Percentiles rank a stretch among this genome's conserved stretches.
phyloP scores from a whole-genome alignment of 805 yeast species.

The Metschnikowia colocasiae region DNA sequence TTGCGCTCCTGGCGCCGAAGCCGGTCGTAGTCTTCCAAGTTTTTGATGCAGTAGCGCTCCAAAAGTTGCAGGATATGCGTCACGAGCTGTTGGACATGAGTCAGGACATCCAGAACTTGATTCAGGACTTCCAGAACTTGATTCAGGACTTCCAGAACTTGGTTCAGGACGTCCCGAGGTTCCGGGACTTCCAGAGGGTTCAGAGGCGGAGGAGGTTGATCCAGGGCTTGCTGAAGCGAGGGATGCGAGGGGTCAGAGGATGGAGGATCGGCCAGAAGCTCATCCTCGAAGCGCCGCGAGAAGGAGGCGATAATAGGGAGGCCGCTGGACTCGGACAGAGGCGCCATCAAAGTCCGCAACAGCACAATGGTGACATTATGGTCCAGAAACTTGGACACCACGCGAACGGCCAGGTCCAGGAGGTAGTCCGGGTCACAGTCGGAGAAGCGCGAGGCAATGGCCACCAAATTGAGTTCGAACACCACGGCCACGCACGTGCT shows the following conservation, averaged over 20 bases:
- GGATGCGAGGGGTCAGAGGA: too few relatives aligned
- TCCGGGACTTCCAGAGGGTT: background rate
- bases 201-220: too few relatives aligned
- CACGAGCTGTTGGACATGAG: background rate
- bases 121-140: background rate
- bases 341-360: conserved; percentile 3
- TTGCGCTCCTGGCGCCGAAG: conserved; percentile 1
- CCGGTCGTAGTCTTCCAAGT: background rate
- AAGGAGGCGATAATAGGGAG: conserved; percentile 45
- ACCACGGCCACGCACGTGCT: conserved; percentile 12
- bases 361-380: conserved; percentile 13
- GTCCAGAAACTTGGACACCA: conserved; percentile 5
- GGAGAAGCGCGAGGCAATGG: conserved; percentile 10
- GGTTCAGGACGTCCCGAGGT: background rate
- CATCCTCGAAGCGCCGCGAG: conserved; percentile 18
- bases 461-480: conserved; percentile 14
- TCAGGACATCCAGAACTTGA: background rate
- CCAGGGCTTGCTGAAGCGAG: too few relatives aligned
- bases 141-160: background rate
- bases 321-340: background rate
- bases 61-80: conserved; percentile 2
- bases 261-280: background rate
- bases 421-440: conserved; percentile 11
- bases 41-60: conserved; percentile 4
- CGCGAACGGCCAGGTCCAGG: conserved; percentile 6